Base-by-base conservation (phyloP, 1,139 yeast genomes). In the Blastobotrys arbuscula region DNA sequence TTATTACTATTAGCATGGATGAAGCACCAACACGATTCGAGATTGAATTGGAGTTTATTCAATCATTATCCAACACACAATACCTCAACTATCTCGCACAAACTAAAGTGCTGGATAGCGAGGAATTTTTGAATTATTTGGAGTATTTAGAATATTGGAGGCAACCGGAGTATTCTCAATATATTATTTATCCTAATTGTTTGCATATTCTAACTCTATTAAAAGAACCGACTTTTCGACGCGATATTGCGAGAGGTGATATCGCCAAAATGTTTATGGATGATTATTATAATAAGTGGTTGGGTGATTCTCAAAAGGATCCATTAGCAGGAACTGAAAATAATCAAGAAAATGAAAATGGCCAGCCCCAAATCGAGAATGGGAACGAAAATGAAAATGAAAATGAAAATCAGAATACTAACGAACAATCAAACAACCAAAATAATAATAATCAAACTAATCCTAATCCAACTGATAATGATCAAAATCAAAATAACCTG, bases 21-120 rank as follows among this genome's bases (percentile, higher is more conserved):
- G 68, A 66, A 35, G 72, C 82, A 24, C 92, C 94, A 13, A 77
- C 84, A 10, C 66, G 94, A 55, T 85, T 90, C 86, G 95, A 85
- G 59, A 79, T 84, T 31, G 95, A 84, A 60, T 73, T 84, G 31
- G 95, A 84, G 74, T 86, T 85, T 64, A 87, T 85, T 6, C 95
- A 85, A 65, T 80, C 90, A n/a, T 71, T 85, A 44, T 79, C 90
- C 18, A 86, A 85, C 62, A 81, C 87, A 39, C 89, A 81, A 64
- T 85, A 86, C 58, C 70, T 86, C 51, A 80, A 82, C 59, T 84
- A 78, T 58, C 69, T 85, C 40, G 94, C 94, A 0, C 94, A 85
- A 63, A 81, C 79, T 56, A 82, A 81, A 52, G 81, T 79, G 57
- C 70, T 85, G 37, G 79, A 78, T 45, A 81, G 79, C 57, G 76